phyloP scores from a whole-genome alignment of 106 monocot species.

The Dendrobium catenatum region DNA sequence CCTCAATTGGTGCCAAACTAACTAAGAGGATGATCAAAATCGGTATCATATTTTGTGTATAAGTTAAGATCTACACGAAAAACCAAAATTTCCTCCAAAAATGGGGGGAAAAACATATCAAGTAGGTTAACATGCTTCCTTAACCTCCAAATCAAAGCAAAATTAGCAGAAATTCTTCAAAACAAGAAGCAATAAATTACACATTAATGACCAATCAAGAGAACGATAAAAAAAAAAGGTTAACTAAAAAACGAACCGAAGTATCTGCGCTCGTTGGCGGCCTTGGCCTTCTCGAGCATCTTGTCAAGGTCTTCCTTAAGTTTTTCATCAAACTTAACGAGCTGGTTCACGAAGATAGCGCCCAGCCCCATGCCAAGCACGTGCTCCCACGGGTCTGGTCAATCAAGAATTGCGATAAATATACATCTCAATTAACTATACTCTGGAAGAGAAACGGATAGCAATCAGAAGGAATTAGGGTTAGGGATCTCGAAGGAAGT shows the following conservation, averaged over 20 bases:
- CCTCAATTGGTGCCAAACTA: neutral
- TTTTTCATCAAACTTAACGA: constrained; percentile 80
- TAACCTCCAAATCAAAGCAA: neutral
- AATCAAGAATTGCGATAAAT: neutral
- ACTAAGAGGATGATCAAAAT: neutral
- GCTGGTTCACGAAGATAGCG: constrained; percentile 71
- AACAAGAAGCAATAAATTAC: neutral
- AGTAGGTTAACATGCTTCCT: neutral
- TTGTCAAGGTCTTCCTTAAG: constrained; percentile 81
- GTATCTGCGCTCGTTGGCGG: constrained; percentile 88
- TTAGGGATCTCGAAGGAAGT: constrained; percentile 1
- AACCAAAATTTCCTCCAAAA: neutral
- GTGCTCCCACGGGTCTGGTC: constrained; percentile 94
- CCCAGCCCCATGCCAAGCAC: constrained; percentile 88
- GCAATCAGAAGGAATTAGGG: constrained; percentile 7
- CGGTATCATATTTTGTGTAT: neutral
- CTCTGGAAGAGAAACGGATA: neutral
- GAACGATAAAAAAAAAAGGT: neutral
- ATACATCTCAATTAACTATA: neutral
- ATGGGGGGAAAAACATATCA: neutral
- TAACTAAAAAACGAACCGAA: constrained; percentile 37
- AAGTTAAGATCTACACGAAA: too few species aligned
- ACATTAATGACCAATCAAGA: neutral
- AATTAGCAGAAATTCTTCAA: neutral
- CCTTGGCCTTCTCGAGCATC: constrained; percentile 82